Conservation (phyloP, 805 yeast species). For the Yarrowia osloensis region DNA sequence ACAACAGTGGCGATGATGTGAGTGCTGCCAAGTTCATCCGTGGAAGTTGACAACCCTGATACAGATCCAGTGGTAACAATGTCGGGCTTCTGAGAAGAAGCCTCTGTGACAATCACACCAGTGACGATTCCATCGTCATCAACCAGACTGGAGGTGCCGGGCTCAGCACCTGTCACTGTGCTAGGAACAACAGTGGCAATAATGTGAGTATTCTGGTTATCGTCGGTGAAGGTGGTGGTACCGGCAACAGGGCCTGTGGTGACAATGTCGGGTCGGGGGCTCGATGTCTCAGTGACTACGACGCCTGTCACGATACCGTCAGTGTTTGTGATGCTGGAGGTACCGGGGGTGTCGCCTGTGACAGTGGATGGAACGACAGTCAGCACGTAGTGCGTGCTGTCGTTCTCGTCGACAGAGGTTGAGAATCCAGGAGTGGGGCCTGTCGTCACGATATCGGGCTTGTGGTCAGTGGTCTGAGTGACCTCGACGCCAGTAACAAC, state of each 20-base stretch:
- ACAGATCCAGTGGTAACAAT: neutral
- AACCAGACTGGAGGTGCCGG: neutral
- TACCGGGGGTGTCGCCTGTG: neutral
- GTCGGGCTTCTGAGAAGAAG: neutral
- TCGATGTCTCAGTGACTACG: neutral
- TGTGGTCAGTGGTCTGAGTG: neutral
- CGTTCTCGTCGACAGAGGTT: neutral
- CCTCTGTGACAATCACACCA: neutral
- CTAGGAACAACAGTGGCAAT: neutral
- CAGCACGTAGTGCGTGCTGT: neutral
- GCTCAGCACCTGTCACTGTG: neutral
- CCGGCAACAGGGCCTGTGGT: neutral
- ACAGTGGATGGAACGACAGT: neutral
- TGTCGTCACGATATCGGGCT: neutral
- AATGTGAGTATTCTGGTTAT: neutral
- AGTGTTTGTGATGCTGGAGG: neutral
- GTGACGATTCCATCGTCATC: neutral
- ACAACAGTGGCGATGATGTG: neutral
- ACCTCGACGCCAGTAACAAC: neutral
- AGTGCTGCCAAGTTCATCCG: neutral
- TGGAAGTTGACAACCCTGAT: neutral
- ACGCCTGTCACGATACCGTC: neutral
- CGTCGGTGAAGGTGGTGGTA: neutral
- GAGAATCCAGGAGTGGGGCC: neutral
- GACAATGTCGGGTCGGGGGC: neutral